Evolutionary conservation across 345 rosid genomes (phyloP), one percentile per base, ranked within the genome.

Genomic region (Rubroshorea leprosula): DNA sequence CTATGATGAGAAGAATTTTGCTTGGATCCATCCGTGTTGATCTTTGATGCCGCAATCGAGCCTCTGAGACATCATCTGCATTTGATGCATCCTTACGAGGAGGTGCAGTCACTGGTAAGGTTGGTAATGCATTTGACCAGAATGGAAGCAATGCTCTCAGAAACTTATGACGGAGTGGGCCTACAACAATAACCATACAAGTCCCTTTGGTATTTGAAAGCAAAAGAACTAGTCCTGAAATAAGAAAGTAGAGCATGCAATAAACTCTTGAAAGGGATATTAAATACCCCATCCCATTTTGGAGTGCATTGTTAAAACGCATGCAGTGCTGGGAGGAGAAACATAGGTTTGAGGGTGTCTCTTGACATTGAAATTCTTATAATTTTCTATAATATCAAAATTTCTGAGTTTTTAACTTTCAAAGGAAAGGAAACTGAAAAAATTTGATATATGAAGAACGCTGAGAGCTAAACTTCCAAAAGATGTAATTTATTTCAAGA

Each of bases 91-190:
- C 96, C 62, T 81, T 94, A 22, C 90, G 96, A 19, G 86, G 67
- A 64, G 99, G 99, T 58, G 92, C 99, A 56, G 89, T 90, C 60
- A 94, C 99, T 3, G 99, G 99, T 62, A 94, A 76, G 25, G 92
- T 85, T 55, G 99, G 99, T 61, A 94, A 78, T 68, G 99, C 79
- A 81, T 81, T 90, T 67, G 97, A 90, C 97, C 99, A 94, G 76
- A 94, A 94, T 17, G 99, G 97, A 66, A 94, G 80, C 80, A 94
- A 73, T 39, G 96, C 89, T 61, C 97, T 78, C 50, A 93, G 81
- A 77, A 93, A 85, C 80, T 89, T 89, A 61, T 87, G 86, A 65
- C 77, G 90, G 39, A 90, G 76, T 56, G 99, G 78, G 61, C 97
- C 97, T 93, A 74, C 63, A 74, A 65, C 48, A 48, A 17, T 5